Base-by-base conservation (phyloP, 805 yeast genomes). In the Candida yuanshanica region DNA sequence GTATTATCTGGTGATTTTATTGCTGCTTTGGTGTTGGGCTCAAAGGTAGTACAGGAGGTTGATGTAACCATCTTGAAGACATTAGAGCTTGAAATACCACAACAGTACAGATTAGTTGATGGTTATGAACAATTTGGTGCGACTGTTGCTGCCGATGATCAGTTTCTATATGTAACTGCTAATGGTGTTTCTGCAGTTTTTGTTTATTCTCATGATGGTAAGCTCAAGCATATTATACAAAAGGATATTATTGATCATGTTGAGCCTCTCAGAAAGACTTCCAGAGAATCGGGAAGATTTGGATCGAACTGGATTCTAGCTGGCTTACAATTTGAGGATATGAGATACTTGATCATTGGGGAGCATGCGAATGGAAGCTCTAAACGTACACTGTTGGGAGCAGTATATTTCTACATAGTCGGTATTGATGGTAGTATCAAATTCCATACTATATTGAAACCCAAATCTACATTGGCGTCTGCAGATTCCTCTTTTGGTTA, bases 111-210 rank as follows among this genome's bases (percentile, higher is more conserved):
- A 2, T 52, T 49, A 21, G n/a, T 31, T 5, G 41, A 47, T 24
- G 58, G 59, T 7, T 75, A 63, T 50, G 75, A 68, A 35, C 70
- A 64, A 39, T 68, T 72, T 49, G 80, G 76, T 0, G 36, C 63
- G 1, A 38, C 59, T 2, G 27, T 71, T 13, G 55, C 68, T 0
- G 38, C 55, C 3, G 57, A 64, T 5, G 46, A 47, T 0, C 31
- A 52, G 4, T 45, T 43, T 14, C 26, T 65, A 0, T 59, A 70
- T 4, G 55, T 74, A 5, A 70, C 74, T 0, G 49, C 66, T 0
- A 64, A 61, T 7, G 70, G 75, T 0, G 37, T 56, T 1, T 71
- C 66, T 3, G 44, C 56, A 2, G 70, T 75, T 0, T 50, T 60
- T 12, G 66, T 66, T 0, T 69, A 62, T 46, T 36, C 43, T 23